These are phyloP conservation scores for Penicillium odoratum DNA, from an alignment of 495 filamentous ascomycete species.

Conservation along the genomic window DNA sequence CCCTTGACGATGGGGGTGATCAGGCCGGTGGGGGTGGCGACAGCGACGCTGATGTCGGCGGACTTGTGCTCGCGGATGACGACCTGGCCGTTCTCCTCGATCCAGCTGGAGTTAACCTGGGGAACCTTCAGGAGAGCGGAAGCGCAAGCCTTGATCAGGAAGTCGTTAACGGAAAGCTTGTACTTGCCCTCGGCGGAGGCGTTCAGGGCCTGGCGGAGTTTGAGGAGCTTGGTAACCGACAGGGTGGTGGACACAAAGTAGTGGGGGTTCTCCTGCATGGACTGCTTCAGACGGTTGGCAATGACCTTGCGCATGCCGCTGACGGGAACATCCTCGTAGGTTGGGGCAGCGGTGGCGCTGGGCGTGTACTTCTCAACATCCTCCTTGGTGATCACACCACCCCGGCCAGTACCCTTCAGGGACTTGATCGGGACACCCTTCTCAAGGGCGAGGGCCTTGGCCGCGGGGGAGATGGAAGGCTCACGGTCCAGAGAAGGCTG, in stretches of 20 bases:
- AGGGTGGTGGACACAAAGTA: constrained; percentile 91
- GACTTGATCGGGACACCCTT: constrained; percentile 75
- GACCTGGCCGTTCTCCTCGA: constrained; percentile 67
- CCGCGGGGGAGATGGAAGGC: constrained; percentile 67
- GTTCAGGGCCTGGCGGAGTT: constrained; percentile 94
- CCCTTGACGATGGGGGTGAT: constrained; percentile 97
- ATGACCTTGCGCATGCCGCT: constrained; percentile 98
- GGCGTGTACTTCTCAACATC: constrained; percentile 86
- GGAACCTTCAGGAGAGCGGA: constrained; percentile 90
- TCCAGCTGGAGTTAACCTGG: constrained; percentile 93
- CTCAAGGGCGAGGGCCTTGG: constrained; percentile 81
- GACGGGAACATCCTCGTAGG: constrained; percentile 82
- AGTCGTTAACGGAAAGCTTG: constrained; percentile 99
- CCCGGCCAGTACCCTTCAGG: constrained; percentile 85
- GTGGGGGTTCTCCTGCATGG: constrained; percentile 89
- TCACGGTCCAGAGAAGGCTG: constrained; percentile 82
- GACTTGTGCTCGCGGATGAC: constrained; percentile 89
- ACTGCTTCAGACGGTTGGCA: constrained; percentile 85
- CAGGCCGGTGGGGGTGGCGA: constrained; percentile 89
- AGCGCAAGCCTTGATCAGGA: constrained; percentile 94
- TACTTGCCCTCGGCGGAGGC: constrained; percentile 83
- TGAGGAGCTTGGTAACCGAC: constrained; percentile 90
- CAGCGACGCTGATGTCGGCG: constrained; percentile 90
- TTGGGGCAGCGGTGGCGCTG: constrained; percentile 51
- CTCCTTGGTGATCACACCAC: constrained; percentile 85